Evolutionary conservation across 108 stramenopile genomes (phyloP).

Genomic region (Conticribra guillardii): DNA sequence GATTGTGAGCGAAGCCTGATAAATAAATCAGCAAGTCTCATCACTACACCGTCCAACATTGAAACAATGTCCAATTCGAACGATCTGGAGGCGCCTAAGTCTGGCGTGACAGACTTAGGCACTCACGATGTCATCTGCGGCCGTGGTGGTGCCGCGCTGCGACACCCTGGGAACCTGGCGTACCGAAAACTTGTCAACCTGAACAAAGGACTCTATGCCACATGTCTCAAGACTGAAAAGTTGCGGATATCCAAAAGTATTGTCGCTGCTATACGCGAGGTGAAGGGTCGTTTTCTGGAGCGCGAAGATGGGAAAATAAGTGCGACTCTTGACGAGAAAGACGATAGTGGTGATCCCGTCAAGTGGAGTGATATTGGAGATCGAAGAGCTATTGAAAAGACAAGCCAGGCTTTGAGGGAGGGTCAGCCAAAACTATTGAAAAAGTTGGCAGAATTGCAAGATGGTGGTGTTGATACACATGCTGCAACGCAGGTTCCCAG

Average conservation of each 20-base stretch:
- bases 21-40: too few relatives aligned
- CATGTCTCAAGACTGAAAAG: slow-evolving; percentile 55
- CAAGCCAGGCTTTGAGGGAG: slow-evolving; percentile 55
- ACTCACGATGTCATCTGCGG: slow-evolving; percentile 55
- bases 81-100: background rate
- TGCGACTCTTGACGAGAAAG: slow-evolving; percentile 31
- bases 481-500: background rate
- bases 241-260: slow-evolving; percentile 51
- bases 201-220: slow-evolving; percentile 52
- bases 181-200: slow-evolving; percentile 56
- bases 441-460: slow-evolving; percentile 27
- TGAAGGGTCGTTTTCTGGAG: slow-evolving; percentile 53
- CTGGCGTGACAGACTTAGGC: slow-evolving; percentile 27
- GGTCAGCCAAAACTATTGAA: slow-evolving; percentile 54
- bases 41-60: too few relatives aligned
- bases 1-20: too few relatives aligned
- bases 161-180: slow-evolving; percentile 52
- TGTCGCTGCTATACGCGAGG: slow-evolving; percentile 50
- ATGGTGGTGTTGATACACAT: background rate
- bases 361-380: slow-evolving; percentile 59
- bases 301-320: slow-evolving; percentile 47
- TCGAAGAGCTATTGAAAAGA: slow-evolving; percentile 56
- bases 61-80: background rate
- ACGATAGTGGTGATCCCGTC: slow-evolving; percentile 35
- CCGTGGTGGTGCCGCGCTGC: slow-evolving; percentile 53